Evolutionary conservation across 192 early-diverging fungal genomes (phyloP).

Genomic region (Thoreauomyces humboldtii): DNA sequence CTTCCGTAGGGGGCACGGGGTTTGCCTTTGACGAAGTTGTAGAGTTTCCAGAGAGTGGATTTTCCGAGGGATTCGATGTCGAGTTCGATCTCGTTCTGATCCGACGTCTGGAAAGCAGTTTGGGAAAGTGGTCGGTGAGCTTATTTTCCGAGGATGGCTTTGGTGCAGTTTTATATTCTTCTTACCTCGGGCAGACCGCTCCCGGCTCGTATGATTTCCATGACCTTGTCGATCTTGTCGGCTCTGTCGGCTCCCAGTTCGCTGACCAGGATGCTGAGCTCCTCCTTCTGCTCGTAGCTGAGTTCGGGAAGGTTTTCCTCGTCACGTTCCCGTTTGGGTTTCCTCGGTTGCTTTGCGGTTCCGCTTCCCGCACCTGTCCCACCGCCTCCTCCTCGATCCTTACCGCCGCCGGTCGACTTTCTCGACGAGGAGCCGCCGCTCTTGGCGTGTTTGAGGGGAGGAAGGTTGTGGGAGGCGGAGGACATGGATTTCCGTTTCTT

Average conservation of each 20-base stretch:
- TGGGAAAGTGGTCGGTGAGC: background rate
- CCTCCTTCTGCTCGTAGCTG: constrained; percentile 85
- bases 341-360: constrained; percentile 5
- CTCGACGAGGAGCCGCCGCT: background rate
- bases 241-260: constrained; percentile 46
- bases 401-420: too few species aligned
- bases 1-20: too few species aligned
- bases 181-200: constrained; percentile 60
- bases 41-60: constrained; percentile 77
- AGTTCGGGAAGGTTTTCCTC: constrained; percentile 48
- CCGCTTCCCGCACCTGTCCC: background rate
- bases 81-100: constrained; percentile 88
- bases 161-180: background rate
- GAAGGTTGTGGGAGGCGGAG: background rate
- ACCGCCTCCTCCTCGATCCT: background rate
- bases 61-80: constrained; percentile 91
- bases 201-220: constrained; percentile 71
- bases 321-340: constrained; percentile 28
- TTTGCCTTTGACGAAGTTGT: constrained; percentile 76
- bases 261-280: constrained; percentile 71
- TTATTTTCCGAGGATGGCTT: background rate
- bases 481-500: constrained; percentile 12
- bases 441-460: constrained; percentile 11
- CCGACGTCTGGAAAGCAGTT: constrained; percentile 29
- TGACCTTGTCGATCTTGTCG: constrained; percentile 65